A percentile compares a stretch with the other conserved stretches of the same genome.
phyloP scores from a whole-genome alignment of 2,329 filamentous ascomycete species.

The Fusarium sp. region DNA sequence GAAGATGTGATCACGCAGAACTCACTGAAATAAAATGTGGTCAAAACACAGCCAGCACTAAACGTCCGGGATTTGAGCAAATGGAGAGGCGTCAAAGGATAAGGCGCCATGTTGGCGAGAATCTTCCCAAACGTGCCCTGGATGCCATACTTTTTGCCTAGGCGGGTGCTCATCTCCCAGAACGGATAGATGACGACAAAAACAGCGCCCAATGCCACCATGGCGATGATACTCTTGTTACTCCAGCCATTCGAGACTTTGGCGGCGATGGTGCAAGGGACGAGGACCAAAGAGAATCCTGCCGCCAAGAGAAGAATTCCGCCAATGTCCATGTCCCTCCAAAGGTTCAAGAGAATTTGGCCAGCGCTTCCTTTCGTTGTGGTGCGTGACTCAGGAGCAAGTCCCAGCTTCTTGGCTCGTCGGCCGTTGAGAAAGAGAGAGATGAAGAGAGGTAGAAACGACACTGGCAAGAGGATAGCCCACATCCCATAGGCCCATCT shows the following conservation, averaged over 20 bases:
- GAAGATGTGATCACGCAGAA: too few species aligned
- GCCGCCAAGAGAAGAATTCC: constrained; percentile 64
- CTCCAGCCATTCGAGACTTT: constrained; percentile 52
- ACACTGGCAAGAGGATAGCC: constrained; percentile 68
- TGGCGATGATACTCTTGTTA: constrained; percentile 56
- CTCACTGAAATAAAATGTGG: constrained; percentile 52
- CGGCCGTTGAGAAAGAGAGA: constrained; percentile 64
- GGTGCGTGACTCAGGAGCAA: constrained; percentile 8
- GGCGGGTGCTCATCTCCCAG: constrained; percentile 65
- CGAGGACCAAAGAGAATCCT: constrained; percentile 62
- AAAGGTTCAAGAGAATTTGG: neutral
- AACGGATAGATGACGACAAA: constrained; percentile 61
- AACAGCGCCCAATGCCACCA: constrained; percentile 62
- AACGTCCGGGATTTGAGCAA: constrained; percentile 58
- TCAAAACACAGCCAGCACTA: constrained; percentile 36
- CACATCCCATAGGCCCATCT: constrained; percentile 73
- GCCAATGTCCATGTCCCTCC: constrained; percentile 50
- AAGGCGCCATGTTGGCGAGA: constrained; percentile 40
- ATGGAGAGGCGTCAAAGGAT: constrained; percentile 53
- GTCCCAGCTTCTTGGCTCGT: constrained; percentile 58
- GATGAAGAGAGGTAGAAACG: constrained; percentile 65
- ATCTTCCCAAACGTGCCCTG: constrained; percentile 57
- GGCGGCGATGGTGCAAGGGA: constrained; percentile 59
- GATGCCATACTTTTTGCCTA: constrained; percentile 48
- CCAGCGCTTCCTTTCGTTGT: neutral